Percentiles rank a stretch among this genome's conserved stretches.
These are phyloP conservation scores for Scleromitrula shiraiana DNA, from an alignment of 2,329 filamentous ascomycete species.

Conservation along the genomic window DNA sequence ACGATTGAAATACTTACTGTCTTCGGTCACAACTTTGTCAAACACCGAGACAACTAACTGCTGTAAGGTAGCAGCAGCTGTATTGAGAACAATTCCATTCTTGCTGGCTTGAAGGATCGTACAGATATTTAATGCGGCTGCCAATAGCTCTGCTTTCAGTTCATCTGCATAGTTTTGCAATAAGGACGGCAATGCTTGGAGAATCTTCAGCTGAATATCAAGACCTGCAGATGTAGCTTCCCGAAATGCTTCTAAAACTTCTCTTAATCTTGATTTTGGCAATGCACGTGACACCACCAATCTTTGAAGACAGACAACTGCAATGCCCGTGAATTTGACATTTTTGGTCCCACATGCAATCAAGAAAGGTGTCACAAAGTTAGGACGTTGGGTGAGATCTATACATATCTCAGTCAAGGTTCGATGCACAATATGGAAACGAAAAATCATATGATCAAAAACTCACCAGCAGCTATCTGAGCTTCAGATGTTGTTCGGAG, in stretches of 20 bases:
- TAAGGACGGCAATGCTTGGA: slow-evolving; percentile 83
- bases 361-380: slow-evolving; percentile 89
- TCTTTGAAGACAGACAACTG: slow-evolving; percentile 80
- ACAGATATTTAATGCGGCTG: slow-evolving; percentile 80
- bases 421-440: not conserved
- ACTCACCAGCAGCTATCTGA: slow-evolving; percentile 32
- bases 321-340: slow-evolving; percentile 80
- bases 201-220: slow-evolving; percentile 91
- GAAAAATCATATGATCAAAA: not conserved
- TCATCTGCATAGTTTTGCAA: slow-evolving; percentile 84
- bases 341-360: slow-evolving; percentile 88
- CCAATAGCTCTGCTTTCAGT: slow-evolving; percentile 71
- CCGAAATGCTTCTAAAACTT: slow-evolving; percentile 80
- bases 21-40: slow-evolving; percentile 79
- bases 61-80: slow-evolving; percentile 90
- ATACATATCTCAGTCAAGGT: slow-evolving; percentile 7
- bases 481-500: slow-evolving; percentile 68
- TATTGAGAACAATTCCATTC: slow-evolving; percentile 88
- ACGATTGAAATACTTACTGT: slow-evolving; percentile 46
- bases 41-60: slow-evolving; percentile 89
- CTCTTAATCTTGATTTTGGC: slow-evolving; percentile 69
- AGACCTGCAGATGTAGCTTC: slow-evolving; percentile 73
- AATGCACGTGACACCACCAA: slow-evolving; percentile 77
- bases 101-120: slow-evolving; percentile 87
- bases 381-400: slow-evolving; percentile 76